Evolutionary conservation across 257 asterid genomes (phyloP).

Genomic region (Penstemon newberryi): DNA sequence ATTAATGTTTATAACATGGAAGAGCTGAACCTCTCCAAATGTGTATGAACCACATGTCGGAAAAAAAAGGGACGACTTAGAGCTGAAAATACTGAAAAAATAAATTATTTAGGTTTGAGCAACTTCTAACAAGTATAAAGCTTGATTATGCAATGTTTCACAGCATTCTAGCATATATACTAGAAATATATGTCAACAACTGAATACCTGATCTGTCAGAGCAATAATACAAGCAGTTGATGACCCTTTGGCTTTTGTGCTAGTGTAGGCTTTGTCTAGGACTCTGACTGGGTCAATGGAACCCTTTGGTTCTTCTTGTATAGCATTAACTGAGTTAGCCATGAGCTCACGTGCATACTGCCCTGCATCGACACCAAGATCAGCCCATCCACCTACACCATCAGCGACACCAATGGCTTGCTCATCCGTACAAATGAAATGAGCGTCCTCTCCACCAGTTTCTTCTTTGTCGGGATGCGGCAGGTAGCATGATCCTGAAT

Average conservation of each 20-base stretch:
- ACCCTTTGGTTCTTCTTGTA: slow-evolving; percentile 78
- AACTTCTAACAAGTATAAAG: slow-evolving; percentile 7
- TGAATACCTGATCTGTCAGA: slow-evolving; percentile 73
- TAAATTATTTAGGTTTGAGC: not conserved
- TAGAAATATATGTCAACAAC: not conserved
- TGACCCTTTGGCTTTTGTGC: slow-evolving; percentile 79
- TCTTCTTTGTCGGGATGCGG: slow-evolving; percentile 99
- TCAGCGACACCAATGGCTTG: slow-evolving; percentile 95
- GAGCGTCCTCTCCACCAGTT: slow-evolving; percentile 98
- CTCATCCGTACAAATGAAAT: slow-evolving; percentile 75
- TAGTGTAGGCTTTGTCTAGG: slow-evolving; percentile 75
- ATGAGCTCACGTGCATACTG: slow-evolving; percentile 88
- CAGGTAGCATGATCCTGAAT: slow-evolving; percentile 85
- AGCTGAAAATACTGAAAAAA: slow-evolving; percentile 3
- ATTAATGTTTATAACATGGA: not conserved
- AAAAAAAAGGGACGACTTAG: not conserved
- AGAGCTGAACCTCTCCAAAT: not conserved
- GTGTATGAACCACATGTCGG: not conserved
- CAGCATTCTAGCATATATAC: not conserved
- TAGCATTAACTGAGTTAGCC: slow-evolving; percentile 71
- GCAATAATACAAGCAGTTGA: slow-evolving; percentile 97
- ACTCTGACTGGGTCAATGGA: slow-evolving; percentile 84
- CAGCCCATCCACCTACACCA: slow-evolving; percentile 99
- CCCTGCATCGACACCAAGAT: slow-evolving; percentile 83
- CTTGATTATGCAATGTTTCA: not conserved